Base-by-base conservation (phyloP, 148 eudicot species). In the Cornus suecica region DNA sequence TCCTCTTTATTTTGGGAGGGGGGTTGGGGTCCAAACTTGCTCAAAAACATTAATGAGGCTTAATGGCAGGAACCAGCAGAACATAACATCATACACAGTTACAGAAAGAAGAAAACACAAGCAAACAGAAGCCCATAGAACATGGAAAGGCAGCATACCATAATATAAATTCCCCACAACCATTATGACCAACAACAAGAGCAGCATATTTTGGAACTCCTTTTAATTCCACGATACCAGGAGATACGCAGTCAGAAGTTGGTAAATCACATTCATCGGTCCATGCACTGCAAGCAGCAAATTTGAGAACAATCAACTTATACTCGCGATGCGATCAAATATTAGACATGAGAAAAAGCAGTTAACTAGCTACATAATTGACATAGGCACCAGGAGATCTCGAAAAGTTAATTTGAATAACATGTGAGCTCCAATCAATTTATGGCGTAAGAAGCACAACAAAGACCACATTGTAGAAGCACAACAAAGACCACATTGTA, bases 161-260 rank as follows among this genome's bases (percentile, higher is more conserved):
- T 60, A 95, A 69, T 81, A 89, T 83, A 71, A 95, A 95, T 58
- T 90, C 92, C 71, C 97, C 99, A 78, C 83, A 87, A 67, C 97
- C 97, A 79, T 92, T 92, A 78, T 95, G 97, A 69, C 99, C 97
- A 79, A 95, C 65, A 65, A 95, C 83, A 76, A 92, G 80, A 67
- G 80, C 67, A 70, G 85, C 69, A 48, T 78, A 80, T 31, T 84
- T 82, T 69, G 97, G 97, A 79, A 95, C 85, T 85, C 82, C 91
- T 82, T 91, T 88, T 83, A 95, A 77, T 80, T 95, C 97, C 74
- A 88, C 80, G 15, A 89, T 74, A 70, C 87, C 84, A 65, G 96
- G 90, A 74, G 87, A 83, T 75, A 84, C 85, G 73, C 85, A 79
- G 79, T 95, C 92, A 76, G 89, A 79, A 79, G 94, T 84, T 64